Percentiles rank a stretch among this genome's conserved stretches.
Conservation (phyloP, 495 filamentous ascomycete genomes). For the Aspergillus campestris region DNA sequence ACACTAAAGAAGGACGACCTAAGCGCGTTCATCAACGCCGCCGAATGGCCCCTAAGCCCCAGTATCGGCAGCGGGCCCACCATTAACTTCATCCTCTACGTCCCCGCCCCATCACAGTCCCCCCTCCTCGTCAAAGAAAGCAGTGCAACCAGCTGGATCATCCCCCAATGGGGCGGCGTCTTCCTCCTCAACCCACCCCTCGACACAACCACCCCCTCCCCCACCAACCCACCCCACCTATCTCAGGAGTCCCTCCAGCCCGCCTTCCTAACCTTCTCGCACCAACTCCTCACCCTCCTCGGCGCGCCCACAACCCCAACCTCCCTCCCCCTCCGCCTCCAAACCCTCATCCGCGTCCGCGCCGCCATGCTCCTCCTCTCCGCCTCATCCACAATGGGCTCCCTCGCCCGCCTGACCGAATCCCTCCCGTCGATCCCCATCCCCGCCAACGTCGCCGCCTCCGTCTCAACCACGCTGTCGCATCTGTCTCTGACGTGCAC, state of each 20-base stretch:
- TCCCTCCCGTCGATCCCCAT: constrained; percentile 88
- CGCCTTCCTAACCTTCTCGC: constrained; percentile 80
- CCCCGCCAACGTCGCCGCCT: constrained; percentile 73
- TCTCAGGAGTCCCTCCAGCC: constrained; percentile 58
- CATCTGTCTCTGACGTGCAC: constrained; percentile 72
- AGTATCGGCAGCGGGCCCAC: constrained; percentile 90
- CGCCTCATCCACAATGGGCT: constrained; percentile 89
- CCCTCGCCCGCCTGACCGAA: constrained; percentile 74
- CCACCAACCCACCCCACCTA: constrained; percentile 34
- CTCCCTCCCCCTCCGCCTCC: constrained; percentile 74
- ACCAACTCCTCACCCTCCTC: constrained; percentile 82
- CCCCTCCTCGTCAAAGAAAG: constrained; percentile 61
- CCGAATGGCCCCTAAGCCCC: constrained; percentile 93
- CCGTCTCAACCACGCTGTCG: constrained; percentile 68
- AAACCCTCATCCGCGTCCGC: constrained; percentile 73
- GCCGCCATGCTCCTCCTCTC: constrained; percentile 81
- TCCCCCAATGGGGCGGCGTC: constrained; percentile 96
- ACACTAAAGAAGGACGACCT: constrained; percentile 79
- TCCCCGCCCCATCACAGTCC: constrained; percentile 51
- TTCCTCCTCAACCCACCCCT: constrained; percentile 61
- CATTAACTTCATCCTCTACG: constrained; percentile 89
- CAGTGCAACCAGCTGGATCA: constrained; percentile 80
- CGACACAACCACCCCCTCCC: constrained; percentile 12
- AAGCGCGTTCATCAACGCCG: constrained; percentile 90
- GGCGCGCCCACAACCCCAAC: constrained; percentile 74